Base-by-base conservation (phyloP, 176 grass and related monocot species). In the Oryza meyeriana region DNA sequence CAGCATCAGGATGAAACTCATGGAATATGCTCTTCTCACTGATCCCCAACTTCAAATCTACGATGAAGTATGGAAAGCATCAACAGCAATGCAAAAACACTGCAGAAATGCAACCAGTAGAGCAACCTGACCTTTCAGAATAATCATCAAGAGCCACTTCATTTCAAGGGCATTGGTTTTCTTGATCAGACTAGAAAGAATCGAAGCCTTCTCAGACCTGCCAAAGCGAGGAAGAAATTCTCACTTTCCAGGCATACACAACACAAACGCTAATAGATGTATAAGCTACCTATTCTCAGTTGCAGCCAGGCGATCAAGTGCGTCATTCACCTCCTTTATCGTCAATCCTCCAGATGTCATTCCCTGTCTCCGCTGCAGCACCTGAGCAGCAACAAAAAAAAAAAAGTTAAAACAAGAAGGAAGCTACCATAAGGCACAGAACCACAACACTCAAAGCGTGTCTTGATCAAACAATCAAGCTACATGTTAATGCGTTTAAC, bases 81-180 rank as follows among this genome's bases (percentile, higher is more conserved):
- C 16, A 72, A 58, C 57, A 29, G 45, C 5, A 85, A 82, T 75
- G 14, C 61, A 65, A 67, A 85, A 72, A 7, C 32, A 57, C 28
- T 57, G 47, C 25, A 64, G 20, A 52, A 64, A 55, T 57, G 64
- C 22, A 83, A 81, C 48, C 36, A 1, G 22, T 44, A 72, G 69
- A 62, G 55, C 27, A 63, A 80, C 50, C 61, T 33, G 22, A 94
- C 95, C 92, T 94, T 98, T 98, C 48, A 94, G 84, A 88, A 98
- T 94, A 75, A 98, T 93, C 92, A 98, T 98, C 34, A 95, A 69
- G 91, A 98, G 90, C 95, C 92, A 98, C 82, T 98, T 94, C 95
- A 98, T 95, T 88, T 98, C 95, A 40, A 74, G 16, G 78, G 95
- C 79, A 93, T 91, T 98, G 65, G 95, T 95, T 90, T 93, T 98